These are phyloP conservation scores for Trypanosoma rangeli DNA, from an alignment of 208 protist genomes.

Conservation along the genomic window DNA sequence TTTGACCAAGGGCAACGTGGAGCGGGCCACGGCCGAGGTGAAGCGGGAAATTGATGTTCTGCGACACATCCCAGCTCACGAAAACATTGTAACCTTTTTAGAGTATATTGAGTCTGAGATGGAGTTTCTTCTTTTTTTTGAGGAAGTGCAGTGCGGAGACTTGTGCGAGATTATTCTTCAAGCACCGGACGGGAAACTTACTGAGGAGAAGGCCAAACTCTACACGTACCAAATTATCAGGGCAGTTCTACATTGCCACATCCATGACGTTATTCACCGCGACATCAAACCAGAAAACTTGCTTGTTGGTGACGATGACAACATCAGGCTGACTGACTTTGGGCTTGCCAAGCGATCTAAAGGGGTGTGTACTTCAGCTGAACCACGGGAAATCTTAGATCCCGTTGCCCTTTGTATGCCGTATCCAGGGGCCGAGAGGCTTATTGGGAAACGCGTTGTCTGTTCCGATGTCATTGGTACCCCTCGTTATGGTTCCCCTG, in stretches of 20 bases:
- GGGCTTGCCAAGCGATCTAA: slow-evolving; percentile 83
- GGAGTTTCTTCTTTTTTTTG: slow-evolving; percentile 88
- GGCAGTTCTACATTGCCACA: slow-evolving; percentile 88
- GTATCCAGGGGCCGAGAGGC: slow-evolving; percentile 73
- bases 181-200: slow-evolving; percentile 69
- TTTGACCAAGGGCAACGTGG: slow-evolving; percentile 82
- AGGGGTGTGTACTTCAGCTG: slow-evolving; percentile 67
- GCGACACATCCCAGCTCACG: slow-evolving; percentile 82
- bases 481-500: slow-evolving; percentile 86
- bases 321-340: slow-evolving; percentile 93
- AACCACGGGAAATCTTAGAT: slow-evolving; percentile 63
- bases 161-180: slow-evolving; percentile 90
- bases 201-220: slow-evolving; percentile 77
- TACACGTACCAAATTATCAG: slow-evolving; percentile 92
- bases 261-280: slow-evolving; percentile 90
- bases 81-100: slow-evolving; percentile 89
- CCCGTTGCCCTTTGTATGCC: slow-evolving; percentile 72
- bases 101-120: slow-evolving; percentile 86
- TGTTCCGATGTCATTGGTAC: slow-evolving; percentile 91
- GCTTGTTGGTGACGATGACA: slow-evolving; percentile 83
- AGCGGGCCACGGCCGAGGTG: slow-evolving; percentile 87
- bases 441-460: slow-evolving; percentile 79
- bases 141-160: slow-evolving; percentile 84
- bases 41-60: slow-evolving; percentile 90
- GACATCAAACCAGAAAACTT: slow-evolving; percentile 94